Conservation (phyloP, 495 filamentous ascomycete genomes). For the Talaromyces liani region DNA sequence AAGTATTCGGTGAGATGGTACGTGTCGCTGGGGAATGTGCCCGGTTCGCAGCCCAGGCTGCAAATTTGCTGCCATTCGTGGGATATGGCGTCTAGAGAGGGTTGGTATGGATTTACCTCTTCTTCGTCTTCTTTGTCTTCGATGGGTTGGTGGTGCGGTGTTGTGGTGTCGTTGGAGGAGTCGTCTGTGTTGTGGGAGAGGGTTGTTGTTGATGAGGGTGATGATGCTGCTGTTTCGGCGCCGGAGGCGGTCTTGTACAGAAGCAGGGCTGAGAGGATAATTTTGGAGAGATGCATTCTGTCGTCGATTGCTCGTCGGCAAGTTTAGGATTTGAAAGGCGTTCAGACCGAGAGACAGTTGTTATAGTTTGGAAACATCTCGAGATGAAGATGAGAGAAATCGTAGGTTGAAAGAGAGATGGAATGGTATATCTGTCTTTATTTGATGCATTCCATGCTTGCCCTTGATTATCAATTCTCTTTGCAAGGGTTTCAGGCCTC, state of each 20-base stretch:
- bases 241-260: background rate
- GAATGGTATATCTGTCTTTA: background rate
- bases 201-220: background rate
- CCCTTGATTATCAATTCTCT: background rate
- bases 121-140: background rate
- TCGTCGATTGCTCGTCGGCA: background rate
- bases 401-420: background rate
- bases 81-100: constrained; percentile 6
- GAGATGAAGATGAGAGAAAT: background rate
- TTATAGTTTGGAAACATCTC: background rate
- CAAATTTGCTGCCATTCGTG: constrained; percentile 6
- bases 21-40: constrained; percentile 4
- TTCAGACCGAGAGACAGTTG: too few species aligned
- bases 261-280: background rate
- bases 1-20: background rate
- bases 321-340: too few species aligned
- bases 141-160: background rate
- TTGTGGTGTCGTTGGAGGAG: background rate
- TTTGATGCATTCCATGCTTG: background rate
- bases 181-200: background rate
- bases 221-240: background rate
- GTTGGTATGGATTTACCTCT: background rate
- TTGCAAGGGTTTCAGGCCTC: background rate
- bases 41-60: background rate
- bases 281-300: background rate